Conservation (phyloP, 1,139 yeast genomes). For the Yamadazyma aaseri region DNA sequence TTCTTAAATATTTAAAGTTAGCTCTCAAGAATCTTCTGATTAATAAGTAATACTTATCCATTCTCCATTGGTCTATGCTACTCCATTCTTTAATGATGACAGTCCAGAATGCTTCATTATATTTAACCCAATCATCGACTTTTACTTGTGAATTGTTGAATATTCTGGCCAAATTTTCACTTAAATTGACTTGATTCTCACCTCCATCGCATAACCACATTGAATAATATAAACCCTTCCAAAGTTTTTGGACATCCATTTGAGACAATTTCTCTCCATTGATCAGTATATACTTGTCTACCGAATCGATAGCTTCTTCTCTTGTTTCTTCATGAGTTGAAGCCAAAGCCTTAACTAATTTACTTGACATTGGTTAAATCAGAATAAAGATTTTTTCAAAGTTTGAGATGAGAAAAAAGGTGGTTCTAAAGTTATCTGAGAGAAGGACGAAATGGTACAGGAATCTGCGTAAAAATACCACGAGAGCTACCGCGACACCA, state of each 20-base stretch:
- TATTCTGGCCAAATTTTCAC: conserved; percentile 68
- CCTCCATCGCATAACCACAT: conserved; percentile 98
- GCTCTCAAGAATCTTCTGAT: conserved; percentile 75
- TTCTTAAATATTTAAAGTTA: conserved; percentile 55
- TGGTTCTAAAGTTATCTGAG: no score
- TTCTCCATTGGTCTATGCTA: conserved; percentile 76
- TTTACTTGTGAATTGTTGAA: conserved; percentile 31
- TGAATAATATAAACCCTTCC: conserved; percentile 90
- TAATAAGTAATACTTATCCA: conserved; percentile 82
- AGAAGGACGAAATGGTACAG: no score
- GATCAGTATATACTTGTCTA: conserved; percentile 55
- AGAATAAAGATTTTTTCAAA: conserved; percentile 3
- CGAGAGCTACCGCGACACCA: no score
- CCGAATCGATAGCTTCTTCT: conserved; percentile 70
- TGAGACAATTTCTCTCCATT: conserved; percentile 28
- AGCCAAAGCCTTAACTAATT: conserved; percentile 77
- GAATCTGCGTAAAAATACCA: no score
- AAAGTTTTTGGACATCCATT: conserved; percentile 72
- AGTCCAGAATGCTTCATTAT: conserved; percentile 78
- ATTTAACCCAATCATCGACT: conserved; percentile 32
- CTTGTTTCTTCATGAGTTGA: conserved; percentile 76
- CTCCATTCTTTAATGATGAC: conserved; percentile 84
- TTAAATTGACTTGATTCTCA: conserved; percentile 82
- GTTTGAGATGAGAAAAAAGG: conserved; percentile 4
- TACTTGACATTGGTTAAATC: conserved; percentile 19